phyloP scores from a whole-genome alignment of 257 asterid species.

The Datura wrightii region DNA sequence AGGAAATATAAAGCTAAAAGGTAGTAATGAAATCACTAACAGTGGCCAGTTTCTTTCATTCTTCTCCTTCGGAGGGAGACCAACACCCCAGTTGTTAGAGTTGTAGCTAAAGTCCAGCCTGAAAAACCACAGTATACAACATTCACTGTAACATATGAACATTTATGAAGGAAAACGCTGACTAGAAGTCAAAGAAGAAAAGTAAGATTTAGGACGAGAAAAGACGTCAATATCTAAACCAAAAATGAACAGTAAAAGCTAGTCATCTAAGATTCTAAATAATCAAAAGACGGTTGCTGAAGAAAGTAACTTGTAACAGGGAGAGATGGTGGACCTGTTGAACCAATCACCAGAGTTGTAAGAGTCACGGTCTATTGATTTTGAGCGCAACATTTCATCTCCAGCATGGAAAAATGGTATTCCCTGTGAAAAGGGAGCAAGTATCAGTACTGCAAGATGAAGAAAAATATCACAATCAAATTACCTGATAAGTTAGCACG shows the following conservation, averaged over 20 bases:
- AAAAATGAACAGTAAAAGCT: not conserved
- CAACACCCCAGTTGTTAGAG: constrained; percentile 94
- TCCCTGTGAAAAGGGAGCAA: constrained; percentile 59
- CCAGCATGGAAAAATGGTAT: constrained; percentile 96
- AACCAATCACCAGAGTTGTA: constrained; percentile 99
- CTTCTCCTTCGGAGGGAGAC: constrained; percentile 90
- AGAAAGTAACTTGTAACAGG: constrained; percentile 30
- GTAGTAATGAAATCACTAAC: constrained; percentile 53
- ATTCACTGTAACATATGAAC: constrained; percentile 13
- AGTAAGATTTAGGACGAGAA: constrained; percentile 32
- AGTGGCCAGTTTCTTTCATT: constrained; percentile 86
- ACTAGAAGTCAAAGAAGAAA: not conserved
- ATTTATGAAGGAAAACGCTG: not conserved
- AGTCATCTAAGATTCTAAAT: not conserved
- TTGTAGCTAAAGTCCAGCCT: constrained; percentile 93
- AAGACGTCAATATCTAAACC: not conserved
- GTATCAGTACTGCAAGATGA: constrained; percentile 21
- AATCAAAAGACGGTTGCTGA: not conserved
- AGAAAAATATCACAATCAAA: not conserved
- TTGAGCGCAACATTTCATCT: constrained; percentile 95
- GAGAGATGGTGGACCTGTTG: constrained; percentile 63
- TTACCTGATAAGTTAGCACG: not conserved
- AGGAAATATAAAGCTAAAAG: not conserved
- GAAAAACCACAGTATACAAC: constrained; percentile 34
- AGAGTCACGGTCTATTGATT: constrained; percentile 95